Percentiles rank a stretch among this genome's conserved stretches.
These are phyloP conservation scores for Moniliophthora roreri DNA, from an alignment of 1,284 basidiomycete genomes.

Conservation along the genomic window DNA sequence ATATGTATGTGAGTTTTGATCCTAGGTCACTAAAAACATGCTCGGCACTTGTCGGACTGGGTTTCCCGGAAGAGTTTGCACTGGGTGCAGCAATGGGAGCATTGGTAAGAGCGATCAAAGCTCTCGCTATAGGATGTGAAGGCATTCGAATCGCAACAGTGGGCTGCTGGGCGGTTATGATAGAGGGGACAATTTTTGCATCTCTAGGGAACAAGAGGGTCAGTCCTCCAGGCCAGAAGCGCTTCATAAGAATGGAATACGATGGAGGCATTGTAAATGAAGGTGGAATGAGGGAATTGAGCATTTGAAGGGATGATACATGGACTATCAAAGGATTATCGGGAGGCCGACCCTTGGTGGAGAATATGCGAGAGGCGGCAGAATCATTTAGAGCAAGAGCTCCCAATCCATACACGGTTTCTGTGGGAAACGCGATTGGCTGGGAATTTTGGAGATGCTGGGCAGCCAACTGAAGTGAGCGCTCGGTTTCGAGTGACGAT, in stretches of 20 bases:
- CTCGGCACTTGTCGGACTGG: conserved; percentile 89
- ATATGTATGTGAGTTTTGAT: conserved; percentile 73
- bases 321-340: conserved; percentile 99
- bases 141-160: conserved; percentile 96
- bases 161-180: conserved; percentile 76
- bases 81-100: conserved; percentile 92
- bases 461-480: conserved; percentile 48
- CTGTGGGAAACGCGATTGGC: conserved; percentile 91
- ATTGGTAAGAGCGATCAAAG: conserved; percentile 77
- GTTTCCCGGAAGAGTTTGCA: conserved; percentile 93
- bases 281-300: conserved; percentile 68
- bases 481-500: conserved; percentile 41
- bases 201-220: conserved; percentile 89
- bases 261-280: conserved; percentile 57
- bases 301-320: conserved; percentile 86
- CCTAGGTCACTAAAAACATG: conserved; percentile 85
- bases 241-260: conserved; percentile 73
- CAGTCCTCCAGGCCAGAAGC: conserved; percentile 95
- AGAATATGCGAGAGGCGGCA: conserved; percentile 80
- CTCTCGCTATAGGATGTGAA: conserved; percentile 88
- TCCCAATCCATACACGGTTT: conserved; percentile 97
- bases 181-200: conserved; percentile 52
- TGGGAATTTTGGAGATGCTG: conserved; percentile 44
- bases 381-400: conserved; percentile 74
- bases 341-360: conserved; percentile 88